Conservation (phyloP, 176 grass and related monocot species). For the Triticum aestivum region DNA sequence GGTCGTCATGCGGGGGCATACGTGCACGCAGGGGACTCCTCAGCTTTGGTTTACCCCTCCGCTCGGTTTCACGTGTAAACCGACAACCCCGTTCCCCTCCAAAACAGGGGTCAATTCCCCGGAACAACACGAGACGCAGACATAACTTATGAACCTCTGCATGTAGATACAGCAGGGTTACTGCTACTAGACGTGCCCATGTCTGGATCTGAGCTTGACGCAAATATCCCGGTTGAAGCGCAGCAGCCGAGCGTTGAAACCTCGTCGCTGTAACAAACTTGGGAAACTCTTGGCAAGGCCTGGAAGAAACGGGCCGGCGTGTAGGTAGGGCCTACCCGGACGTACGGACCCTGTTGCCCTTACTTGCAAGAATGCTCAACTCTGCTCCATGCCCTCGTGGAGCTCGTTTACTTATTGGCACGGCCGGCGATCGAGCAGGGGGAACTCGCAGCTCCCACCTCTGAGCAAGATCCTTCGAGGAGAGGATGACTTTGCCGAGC, state of each 20-base stretch:
- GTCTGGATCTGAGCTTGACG: not conserved
- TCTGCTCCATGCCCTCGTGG: not conserved
- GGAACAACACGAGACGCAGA: not conserved
- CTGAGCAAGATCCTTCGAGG: not conserved
- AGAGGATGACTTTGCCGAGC: constrained; percentile 15
- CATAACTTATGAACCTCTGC: not conserved
- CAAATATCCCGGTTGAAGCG: not conserved
- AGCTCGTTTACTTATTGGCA: constrained; percentile 37
- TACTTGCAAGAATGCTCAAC: constrained; percentile 48
- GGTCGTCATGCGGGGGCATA: not conserved
- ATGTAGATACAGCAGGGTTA: not conserved
- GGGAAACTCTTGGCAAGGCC: not conserved
- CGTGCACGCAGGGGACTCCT: constrained; percentile 29
- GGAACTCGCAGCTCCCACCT: not conserved
- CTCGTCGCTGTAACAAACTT: not conserved
- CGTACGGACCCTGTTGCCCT: not conserved
- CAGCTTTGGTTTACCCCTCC: not conserved
- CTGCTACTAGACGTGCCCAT: constrained; percentile 1
- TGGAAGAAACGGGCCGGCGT: not conserved
- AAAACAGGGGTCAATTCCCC: constrained; percentile 8
- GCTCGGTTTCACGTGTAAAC: not conserved
- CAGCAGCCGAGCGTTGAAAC: not conserved
- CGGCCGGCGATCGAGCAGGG: not conserved
- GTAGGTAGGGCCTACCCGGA: constrained; percentile 27
- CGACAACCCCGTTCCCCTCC: not conserved